Percentiles rank a stretch among this genome's conserved stretches.
Conservation (phyloP, 495 filamentous ascomycete species). For the Parathielavia appendiculata region DNA sequence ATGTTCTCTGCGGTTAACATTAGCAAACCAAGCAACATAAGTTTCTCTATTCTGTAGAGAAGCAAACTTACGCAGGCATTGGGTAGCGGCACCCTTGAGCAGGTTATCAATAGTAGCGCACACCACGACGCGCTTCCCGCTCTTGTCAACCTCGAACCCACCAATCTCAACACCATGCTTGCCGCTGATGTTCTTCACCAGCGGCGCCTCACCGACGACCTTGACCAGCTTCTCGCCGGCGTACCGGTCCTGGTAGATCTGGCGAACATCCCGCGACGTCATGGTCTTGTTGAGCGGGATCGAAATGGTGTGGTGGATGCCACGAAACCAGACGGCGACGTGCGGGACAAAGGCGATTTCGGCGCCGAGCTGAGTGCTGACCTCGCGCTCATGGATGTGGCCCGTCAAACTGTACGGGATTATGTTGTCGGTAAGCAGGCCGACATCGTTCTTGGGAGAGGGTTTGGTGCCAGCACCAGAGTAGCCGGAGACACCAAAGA, state of each 20-base stretch:
- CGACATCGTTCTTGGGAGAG: slow-evolving; percentile 88
- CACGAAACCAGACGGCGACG: slow-evolving; percentile 96
- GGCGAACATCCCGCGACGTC: slow-evolving; percentile 85
- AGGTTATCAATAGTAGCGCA: slow-evolving; percentile 98
- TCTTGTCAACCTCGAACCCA: slow-evolving; percentile 84
- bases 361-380: slow-evolving; percentile 69
- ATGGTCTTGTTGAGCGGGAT: slow-evolving; percentile 80
- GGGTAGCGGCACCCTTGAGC: slow-evolving; percentile 92
- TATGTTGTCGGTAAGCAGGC: slow-evolving; percentile 81
- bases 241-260: slow-evolving; percentile 93
- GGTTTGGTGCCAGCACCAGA: slow-evolving; percentile 96
- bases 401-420: slow-evolving; percentile 91
- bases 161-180: slow-evolving; percentile 94
- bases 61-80: slow-evolving; percentile 74
- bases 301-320: slow-evolving; percentile 87
- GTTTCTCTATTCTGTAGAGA: neutral
- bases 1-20: slow-evolving; percentile 70
- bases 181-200: slow-evolving; percentile 82
- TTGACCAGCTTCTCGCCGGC: slow-evolving; percentile 93
- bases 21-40: slow-evolving; percentile 11
- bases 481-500: slow-evolving; percentile 94
- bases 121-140: slow-evolving; percentile 84
- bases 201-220: slow-evolving; percentile 79
- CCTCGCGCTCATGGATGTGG: slow-evolving; percentile 95
- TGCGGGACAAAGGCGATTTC: slow-evolving; percentile 88